Base-by-base conservation (phyloP, 1,284 basidiomycete species). In the Ganoderma multipileum region DNA sequence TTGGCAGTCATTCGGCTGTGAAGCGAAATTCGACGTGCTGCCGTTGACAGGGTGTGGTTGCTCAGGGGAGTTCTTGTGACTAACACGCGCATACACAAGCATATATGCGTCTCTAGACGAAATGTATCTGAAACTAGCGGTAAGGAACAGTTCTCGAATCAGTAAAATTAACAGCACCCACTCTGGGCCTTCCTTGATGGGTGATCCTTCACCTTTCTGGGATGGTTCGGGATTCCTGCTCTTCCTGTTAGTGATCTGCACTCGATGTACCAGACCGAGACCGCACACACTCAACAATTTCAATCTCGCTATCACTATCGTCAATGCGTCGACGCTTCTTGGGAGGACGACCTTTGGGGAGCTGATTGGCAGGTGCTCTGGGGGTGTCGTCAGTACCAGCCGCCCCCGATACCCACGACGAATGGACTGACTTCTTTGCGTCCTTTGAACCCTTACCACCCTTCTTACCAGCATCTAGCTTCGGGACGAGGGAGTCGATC, bases 51-150 rank as follows among this genome's bases (percentile, higher is more conserved):
- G 44, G 2, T 39, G 61, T 3, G 47, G 26, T 26, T 58, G 41
- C 7, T 38, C 30, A 2, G 54, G 38, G 11, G 39, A 36, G 18
- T 8, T 60, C 30, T 57, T 62, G 33, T 62, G 23, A 18, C 47
- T 63, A 66, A 47, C 78, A 11, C 87, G 87, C 52, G 88, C 86
- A 80, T 97, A 98, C 63, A 98, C 91, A 47, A 97, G 86, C 95
- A 97, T 96, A 80, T 98, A 97, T 30, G 94, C 95, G 73, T 96
- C 94, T 78, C 88, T 92, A 0, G 95, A 96, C 0, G 86, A 83
- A 68, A 79, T 71, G 64, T 74, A 74, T 60, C 79, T 77, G 60
- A 30, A 12, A 68, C 39, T 65, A 58, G 55, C 58, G 8, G 38
- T 39, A 68, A 28, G 26, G 11, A 41, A 30, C 30, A 8, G 6